Evolutionary conservation across 2,329 filamentous ascomycete species (phyloP), one percentile per base, ranked within the genome.

Genomic region (Hymenoscyphus salicellus): DNA sequence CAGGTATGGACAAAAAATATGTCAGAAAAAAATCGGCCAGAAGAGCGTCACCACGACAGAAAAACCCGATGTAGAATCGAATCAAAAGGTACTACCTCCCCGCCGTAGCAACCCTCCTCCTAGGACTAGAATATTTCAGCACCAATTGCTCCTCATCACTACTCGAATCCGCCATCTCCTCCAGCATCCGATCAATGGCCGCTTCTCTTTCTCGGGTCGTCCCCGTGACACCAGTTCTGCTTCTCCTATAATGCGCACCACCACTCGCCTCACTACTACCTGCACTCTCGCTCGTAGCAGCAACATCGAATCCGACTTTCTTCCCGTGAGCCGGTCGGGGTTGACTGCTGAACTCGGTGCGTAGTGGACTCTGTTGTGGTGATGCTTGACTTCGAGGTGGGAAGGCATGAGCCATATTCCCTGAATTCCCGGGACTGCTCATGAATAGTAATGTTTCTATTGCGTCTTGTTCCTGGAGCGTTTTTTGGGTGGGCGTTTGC

Each of bases 371-470:
- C 11, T 71, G 65, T 61, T 71, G 73, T 3, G 74, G 72, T 30
- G 72, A 73, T 5, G 23, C 63, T 61, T 72, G 71, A 26, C 60
- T 69, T 46, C 68, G 64, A n/a, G 76, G 70, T 2, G 84, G 81
- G 64, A 86, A 86, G 10, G 77, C 74, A 65, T 84, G 84, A 67
- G 85, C 85, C 70, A 88, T 77, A 66, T 86, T 87, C 52, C 84
- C 81, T 55, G 89, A 89, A 75, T 91, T 90, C 17, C 88, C 88
- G 0, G 90, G 90, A 67, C 89, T 91, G 72, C 90, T 92, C 86
- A 95, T 90, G 73, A 93, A 93, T 30, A 94, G 80, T 28, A 95
- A 78, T 0, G 90, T 89, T 73, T 93, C 91, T 57, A 94, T 87
- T 5, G 91, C 91, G 72, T 94, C 91, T 72, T 93, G 90, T 73